Evolutionary conservation across 805 yeast genomes (phyloP), one percentile per base, ranked within the genome.

Genomic region (Clavispora vitiphila): DNA sequence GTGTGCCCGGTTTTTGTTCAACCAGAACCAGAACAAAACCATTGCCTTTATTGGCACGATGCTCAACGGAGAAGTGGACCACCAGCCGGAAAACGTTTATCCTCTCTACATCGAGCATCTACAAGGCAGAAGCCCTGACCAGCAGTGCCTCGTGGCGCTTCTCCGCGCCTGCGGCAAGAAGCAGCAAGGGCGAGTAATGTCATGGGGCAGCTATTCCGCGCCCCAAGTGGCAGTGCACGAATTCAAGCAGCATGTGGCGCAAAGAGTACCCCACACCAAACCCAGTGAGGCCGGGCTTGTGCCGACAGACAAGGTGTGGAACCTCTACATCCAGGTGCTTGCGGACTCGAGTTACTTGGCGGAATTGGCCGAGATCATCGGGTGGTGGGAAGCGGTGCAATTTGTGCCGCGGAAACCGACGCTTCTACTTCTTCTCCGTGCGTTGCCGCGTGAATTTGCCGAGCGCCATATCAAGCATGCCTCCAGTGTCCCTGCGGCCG

Each of bases 211-310:
- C 1, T 38, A 69, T 30, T 74, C 62, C 39, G 85, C 89, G 0
- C 66, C 82, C 1, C 86, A 81, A 49, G 65, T 79, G 20, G 80
- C 85, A 0, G 67, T 80, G 2, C 71, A 66, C 29, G 86, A 82
- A 54, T 76, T 82, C 58, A 71, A 76, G 42, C 65, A 69, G 1
- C 61, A 74, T 31, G 70, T 57, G 4, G 44, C 47, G n/a, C 18
- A 40, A 19, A 46, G 46, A 9, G 18, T 27, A n/a, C 48, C 53
- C 2, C 24, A 27, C n/a, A 14, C n/a, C 20, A n/a, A n/a, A 12
- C 15, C 27, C 2, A 12, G 15, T 4, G 34, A 35, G 8, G 15
- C 40, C 10, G 16, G 43, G 15, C 37, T 77, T 0, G 61, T 58
- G 27, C 84, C 86, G 0, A 61, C 69, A 5, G 69, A 71, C 34